Evolutionary conservation across 805 yeast genomes (phyloP), one percentile per base, ranked within the genome.

Genomic region (Blastobotrys robertii): DNA sequence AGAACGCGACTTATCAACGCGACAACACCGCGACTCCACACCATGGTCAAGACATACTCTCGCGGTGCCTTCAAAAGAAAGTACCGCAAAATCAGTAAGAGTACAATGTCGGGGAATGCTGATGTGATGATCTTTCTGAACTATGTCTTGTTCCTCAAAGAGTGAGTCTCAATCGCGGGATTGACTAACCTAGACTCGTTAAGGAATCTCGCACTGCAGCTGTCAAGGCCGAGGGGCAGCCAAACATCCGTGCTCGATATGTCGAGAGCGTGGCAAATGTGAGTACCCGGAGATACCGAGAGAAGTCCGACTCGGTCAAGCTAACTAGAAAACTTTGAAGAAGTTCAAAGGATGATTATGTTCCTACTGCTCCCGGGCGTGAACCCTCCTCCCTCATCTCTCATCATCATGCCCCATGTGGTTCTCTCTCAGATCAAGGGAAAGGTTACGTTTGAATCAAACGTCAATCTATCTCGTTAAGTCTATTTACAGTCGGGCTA

Each of bases 81-180:
- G 25, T 19, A 19, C 25, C 25, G 25, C 25, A 19, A 19, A 19
- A 19, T 19, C 25, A 19, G 25, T 19, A 19, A 19, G 25, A 19
- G 25, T 19, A 19, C 25, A 6, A 19, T 19, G 25, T 19, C 38
- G 8, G 38, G 40, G 11, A 39, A 42, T 3, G 43, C 51, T 2
- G 56, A 52, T 37, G 45, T 45, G 11, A 34, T 52, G 36, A 42
- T 52, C 5, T 52, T 49, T 31, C 40, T 52, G 25, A 53, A 51
- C 34, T 52, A 52, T 29, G 16, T 52, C 9, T 25, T 51, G 30
- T 52, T 52, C 43, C 49, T 52, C 2, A 42, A 52, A 32, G 32
- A 43, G 51, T 49, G 34, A 35, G 51, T 39, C 16, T 39, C 22
- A 4, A 11, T 31, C 12, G 25, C 34, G 13, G 34, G 37, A 35